Percentiles rank a stretch among this genome's conserved stretches.
Evolutionary conservation across 164 flowering plant genomes (phyloP).

Genomic region (Akebia trifoliata): DNA sequence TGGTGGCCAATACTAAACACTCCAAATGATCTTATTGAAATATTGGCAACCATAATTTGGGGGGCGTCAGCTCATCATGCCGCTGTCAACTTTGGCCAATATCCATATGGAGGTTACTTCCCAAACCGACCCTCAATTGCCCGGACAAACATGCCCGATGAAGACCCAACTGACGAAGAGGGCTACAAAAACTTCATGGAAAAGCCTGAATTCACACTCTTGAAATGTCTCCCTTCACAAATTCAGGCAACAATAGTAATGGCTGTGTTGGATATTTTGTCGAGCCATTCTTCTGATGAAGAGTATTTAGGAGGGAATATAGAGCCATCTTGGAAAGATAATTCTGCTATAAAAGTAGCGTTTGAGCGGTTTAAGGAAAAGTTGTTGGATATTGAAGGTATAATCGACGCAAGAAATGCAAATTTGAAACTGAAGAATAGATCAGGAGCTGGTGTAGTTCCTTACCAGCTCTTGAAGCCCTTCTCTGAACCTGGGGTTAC

Average conservation of each 20-base stretch:
- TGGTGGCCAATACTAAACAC: slow-evolving; percentile 72
- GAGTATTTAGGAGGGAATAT: slow-evolving; percentile 29
- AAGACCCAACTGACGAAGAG: slow-evolving; percentile 31
- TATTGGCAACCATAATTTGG: slow-evolving; percentile 60
- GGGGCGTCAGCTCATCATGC: slow-evolving; percentile 68
- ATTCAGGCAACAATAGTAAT: slow-evolving; percentile 32
- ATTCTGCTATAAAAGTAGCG: slow-evolving; percentile 17
- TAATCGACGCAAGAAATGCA: slow-evolving; percentile 31
- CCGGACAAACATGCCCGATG: slow-evolving; percentile 49
- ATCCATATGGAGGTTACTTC: slow-evolving; percentile 54
- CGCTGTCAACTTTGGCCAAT: slow-evolving; percentile 76
- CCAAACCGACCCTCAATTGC: slow-evolving; percentile 68
- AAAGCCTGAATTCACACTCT: slow-evolving; percentile 21
- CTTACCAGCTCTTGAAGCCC: slow-evolving; percentile 36
- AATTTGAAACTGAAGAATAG: slow-evolving; percentile 28
- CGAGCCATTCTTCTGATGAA: slow-evolving; percentile 34
- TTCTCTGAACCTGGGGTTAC: slow-evolving; percentile 27
- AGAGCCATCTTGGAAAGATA: slow-evolving; percentile 27
- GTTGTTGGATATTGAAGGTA: slow-evolving; percentile 26
- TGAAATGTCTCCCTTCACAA: slow-evolving; percentile 26
- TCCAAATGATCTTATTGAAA: slow-evolving; percentile 35
- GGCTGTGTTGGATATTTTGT: slow-evolving; percentile 28
- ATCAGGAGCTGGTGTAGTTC: slow-evolving; percentile 32
- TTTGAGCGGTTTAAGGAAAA: slow-evolving; percentile 21
- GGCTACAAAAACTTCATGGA: slow-evolving; percentile 14